Conservation (phyloP, 2,329 filamentous ascomycete species). For the Talaromyces funiculosus region DNA sequence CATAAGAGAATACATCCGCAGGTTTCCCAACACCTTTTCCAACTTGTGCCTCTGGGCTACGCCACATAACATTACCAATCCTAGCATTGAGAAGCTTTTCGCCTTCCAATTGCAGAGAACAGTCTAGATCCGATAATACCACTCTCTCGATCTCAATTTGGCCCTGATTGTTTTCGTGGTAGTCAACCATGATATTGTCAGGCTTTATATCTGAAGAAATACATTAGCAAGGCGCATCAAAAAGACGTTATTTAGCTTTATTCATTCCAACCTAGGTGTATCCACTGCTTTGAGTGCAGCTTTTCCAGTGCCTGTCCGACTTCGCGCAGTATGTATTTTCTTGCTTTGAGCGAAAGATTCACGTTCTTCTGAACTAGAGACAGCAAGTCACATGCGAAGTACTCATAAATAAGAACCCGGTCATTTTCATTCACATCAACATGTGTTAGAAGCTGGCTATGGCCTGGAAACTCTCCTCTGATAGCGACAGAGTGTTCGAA, state of each 20-base stretch:
- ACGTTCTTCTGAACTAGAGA: not conserved
- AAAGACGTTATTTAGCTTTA: too few species aligned
- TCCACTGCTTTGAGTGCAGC: not conserved
- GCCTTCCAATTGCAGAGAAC: conserved; percentile 12
- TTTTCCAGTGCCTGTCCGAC: not conserved
- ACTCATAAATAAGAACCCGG: not conserved
- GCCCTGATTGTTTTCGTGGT: not conserved
- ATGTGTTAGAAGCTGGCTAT: not conserved
- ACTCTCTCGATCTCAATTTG: conserved; percentile 2
- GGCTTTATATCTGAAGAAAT: not conserved
- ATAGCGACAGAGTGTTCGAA: conserved; percentile 11
- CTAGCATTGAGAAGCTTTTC: conserved; percentile 11
- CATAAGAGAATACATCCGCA: conserved; percentile 16
- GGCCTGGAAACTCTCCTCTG: not conserved
- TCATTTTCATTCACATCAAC: not conserved
- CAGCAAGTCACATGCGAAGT: not conserved
- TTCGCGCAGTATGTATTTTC: not conserved
- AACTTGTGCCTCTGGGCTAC: conserved; percentile 16
- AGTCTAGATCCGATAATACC: conserved; percentile 11
- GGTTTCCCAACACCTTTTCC: conserved; percentile 8
- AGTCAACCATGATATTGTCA: conserved; percentile 7
- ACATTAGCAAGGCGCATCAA: too few species aligned
- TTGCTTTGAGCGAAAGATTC: not conserved
- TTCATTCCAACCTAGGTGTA: conserved; percentile 1
- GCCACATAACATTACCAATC: conserved; percentile 17